Evolutionary conservation across 2,329 filamentous ascomycete species (phyloP), one percentile per base, ranked within the genome.

Genomic region (Diaporthe vexans): DNA sequence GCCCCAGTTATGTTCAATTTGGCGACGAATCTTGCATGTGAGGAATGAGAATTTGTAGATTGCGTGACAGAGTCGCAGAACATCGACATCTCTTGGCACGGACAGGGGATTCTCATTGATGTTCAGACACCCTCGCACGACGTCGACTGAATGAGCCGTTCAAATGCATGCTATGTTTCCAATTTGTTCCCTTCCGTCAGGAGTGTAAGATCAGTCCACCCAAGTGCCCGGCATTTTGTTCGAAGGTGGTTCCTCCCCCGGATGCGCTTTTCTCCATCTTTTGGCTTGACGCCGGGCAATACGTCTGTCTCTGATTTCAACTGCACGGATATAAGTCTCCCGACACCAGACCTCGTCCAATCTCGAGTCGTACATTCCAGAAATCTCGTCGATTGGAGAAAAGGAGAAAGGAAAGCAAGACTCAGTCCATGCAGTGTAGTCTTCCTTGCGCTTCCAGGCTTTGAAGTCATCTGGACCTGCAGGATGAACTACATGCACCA

Each of bases 391-490:
- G 13, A 71, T 40, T n/a, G 43, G 58, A n/a, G 9, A 4, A 0
- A 33, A 29, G 1, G n/a, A 1, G 1, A 37, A 26, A 13, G 56
- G 48, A 52, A 40, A 59, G 29, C 43, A 61, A 24, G 2, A 0
- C 24, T 3, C 0, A 1, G 11, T 1, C 67, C 24, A 43, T 7
- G 1, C 0, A 2, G 0, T 2, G 26, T n/a, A 6, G 0, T 24
- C 0, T 8, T n/a, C 2, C 13, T 3, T 37, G 1, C n/a, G 7
- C 10, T 10, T 48, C 68, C 68, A 71, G 8, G 1, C 1, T 9
- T 37, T 37, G 26, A 29, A 51, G 15, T 71, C 68, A 1, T 26
- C 21, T 7, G 54, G n/a, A 10, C 40, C 40, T 4, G 19, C 5
- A 21, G 54, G 26, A 48, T 26, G 6, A 9, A 21, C 1, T 7